A percentile compares a stretch with the other conserved stretches of the same genome.
Evolutionary conservation across 176 grass and related monocot species (phyloP).

Genomic region (Oryza glaberrima): DNA sequence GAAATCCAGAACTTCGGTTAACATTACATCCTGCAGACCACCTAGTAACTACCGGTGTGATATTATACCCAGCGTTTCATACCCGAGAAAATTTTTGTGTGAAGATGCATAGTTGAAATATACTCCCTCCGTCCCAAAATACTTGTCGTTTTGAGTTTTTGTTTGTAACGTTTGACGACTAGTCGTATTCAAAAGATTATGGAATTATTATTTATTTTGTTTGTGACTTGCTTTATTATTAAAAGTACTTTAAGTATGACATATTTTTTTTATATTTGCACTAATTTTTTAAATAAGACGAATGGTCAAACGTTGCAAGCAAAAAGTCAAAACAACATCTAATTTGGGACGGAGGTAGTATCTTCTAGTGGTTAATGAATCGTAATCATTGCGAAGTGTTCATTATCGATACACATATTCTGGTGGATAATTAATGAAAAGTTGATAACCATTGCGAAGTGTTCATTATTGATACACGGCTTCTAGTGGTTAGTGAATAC

Average conservation of each 20-base stretch:
- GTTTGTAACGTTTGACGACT: no score
- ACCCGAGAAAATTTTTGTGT: not conserved
- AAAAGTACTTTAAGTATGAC: no score
- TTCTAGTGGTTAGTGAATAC: not conserved
- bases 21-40: not conserved
- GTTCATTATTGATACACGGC: not conserved
- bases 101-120: not conserved
- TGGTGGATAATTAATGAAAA: not conserved
- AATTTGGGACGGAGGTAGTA: no score
- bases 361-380: not conserved
- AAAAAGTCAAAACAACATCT: no score
- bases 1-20: slow-evolving; percentile 18
- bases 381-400: not conserved
- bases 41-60: not conserved
- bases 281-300: no score
- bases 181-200: no score
- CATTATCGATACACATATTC: not conserved
- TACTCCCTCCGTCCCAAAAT: no score
- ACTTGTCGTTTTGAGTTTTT: no score
- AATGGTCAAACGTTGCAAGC: no score
- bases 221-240: no score
- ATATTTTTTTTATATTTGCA: no score
- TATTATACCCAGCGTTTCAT: not conserved
- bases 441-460: not conserved
- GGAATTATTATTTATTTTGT: no score